Conservation (phyloP, 139 green algal genomes). For the Edaphochlamys debaryana region DNA sequence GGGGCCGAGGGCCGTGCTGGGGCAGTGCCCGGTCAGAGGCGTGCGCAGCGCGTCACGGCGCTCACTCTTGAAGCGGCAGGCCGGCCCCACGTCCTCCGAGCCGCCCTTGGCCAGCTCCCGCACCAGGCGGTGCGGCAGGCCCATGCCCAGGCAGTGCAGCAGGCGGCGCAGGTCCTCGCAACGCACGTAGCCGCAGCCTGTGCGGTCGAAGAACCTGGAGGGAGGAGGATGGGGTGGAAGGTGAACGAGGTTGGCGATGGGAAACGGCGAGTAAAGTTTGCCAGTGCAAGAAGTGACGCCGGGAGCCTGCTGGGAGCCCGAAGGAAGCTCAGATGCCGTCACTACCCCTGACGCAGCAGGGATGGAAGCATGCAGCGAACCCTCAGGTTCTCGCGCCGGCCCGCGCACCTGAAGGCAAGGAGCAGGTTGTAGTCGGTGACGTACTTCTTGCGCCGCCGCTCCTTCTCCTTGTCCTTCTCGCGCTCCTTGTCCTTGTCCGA, state of each 20-base stretch:
- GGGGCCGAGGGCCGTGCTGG: too few relatives aligned
- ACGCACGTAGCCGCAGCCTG: conserved; percentile 68
- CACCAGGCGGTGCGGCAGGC: conserved; percentile 58
- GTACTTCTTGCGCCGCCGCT: conserved; percentile 23
- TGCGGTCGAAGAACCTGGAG: conserved; percentile 70
- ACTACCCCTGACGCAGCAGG: too few relatives aligned
- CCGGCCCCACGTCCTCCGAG: background rate
- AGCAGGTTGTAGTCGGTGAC: conserved; percentile 43
- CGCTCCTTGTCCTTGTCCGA: conserved; percentile 36
- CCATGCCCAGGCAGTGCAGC: conserved; percentile 66
- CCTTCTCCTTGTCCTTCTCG: background rate
- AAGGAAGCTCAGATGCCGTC: too few relatives aligned
- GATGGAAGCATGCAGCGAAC: too few relatives aligned
- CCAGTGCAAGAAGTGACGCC: too few relatives aligned
- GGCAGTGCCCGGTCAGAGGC: too few relatives aligned
- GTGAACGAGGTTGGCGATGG: too few relatives aligned
- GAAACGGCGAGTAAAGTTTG: too few relatives aligned
- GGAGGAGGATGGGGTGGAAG: too few relatives aligned
- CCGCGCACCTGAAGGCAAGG: background rate
- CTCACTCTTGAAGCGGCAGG: conserved; percentile 36
- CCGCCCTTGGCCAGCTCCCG: conserved; percentile 24
- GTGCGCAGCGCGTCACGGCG: too few relatives aligned
- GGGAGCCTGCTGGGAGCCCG: too few relatives aligned
- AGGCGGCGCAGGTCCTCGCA: conserved; percentile 75
- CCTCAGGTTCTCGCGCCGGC: too few relatives aligned